These are phyloP conservation scores for Nyssa sinensis DNA, from an alignment of 148 eudicot species.

Conservation along the genomic window DNA sequence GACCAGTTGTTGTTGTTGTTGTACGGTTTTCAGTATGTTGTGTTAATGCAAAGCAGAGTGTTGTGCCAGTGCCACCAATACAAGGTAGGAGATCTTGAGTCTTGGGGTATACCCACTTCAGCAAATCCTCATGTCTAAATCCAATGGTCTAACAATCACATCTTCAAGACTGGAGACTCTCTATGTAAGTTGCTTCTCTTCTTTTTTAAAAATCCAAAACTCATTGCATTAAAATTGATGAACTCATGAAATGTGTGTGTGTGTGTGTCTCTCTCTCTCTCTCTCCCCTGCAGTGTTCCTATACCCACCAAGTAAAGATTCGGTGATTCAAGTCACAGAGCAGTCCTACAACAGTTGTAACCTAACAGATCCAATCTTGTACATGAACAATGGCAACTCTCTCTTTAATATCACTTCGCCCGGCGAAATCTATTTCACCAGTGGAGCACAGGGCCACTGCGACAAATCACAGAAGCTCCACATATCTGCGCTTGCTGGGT, in stretches of 20 bases:
- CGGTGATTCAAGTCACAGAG: constrained; percentile 70
- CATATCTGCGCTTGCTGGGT: constrained; percentile 30
- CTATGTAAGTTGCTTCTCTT: constrained; percentile 56
- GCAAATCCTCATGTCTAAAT: constrained; percentile 54
- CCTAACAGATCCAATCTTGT: constrained; percentile 69
- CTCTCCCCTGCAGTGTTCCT: constrained; percentile 60
- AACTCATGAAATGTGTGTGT: no score
- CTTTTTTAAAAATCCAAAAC: not conserved
- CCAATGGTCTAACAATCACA: constrained; percentile 60
- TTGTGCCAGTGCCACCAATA: constrained; percentile 41
- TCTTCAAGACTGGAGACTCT: constrained; percentile 64
- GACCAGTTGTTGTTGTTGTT: constrained; percentile 19
- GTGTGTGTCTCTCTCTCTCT: no score
- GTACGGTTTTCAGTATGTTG: constrained; percentile 27
- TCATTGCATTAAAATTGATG: no score
- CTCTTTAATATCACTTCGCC: constrained; percentile 61
- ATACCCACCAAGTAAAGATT: constrained; percentile 95
- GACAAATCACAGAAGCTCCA: constrained; percentile 71
- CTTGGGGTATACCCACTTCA: constrained; percentile 70
- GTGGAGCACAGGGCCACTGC: constrained; percentile 65
- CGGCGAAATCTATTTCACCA: constrained; percentile 75
- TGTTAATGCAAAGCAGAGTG: constrained; percentile 43
- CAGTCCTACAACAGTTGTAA: constrained; percentile 60
- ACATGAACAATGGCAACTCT: constrained; percentile 81
- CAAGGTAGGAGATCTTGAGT: constrained; percentile 79